Evolutionary conservation across 148 eudicot genomes (phyloP), one percentile per base, ranked within the genome.

Genomic region (Spergularia bocconei): DNA sequence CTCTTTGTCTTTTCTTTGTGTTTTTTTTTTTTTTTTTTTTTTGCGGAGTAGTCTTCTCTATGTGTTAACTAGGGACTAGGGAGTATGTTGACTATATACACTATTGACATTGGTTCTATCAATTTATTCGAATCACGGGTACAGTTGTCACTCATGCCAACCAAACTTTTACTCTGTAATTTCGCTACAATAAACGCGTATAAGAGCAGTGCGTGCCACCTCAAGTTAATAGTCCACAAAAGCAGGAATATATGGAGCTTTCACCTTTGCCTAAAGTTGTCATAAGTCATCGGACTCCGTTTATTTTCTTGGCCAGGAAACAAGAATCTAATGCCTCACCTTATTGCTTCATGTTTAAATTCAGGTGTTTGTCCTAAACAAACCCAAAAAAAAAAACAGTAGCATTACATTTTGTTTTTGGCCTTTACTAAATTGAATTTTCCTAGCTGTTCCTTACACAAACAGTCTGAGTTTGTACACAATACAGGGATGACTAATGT

Each of bases 201-300:
- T 20, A 60, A 71, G 75, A 63, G 33, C 39, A 59, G 25, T 53
- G 19, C 60, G 25, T 53, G 19, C 60, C 41, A 10, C 23, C 11
- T 16, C 57, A 64, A 50, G 65, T 9, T 29, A 73, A n/a, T n/a
- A 67, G 80, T 77, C 80, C 69, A 69, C 36, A 72, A 77, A 77
- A 59, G 83, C 57, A 73, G 41, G 64, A 73, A 78, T 67, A 73
- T 72, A 72, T 66, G 73, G 47, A 73, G 70, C 60, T 38, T 67
- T 77, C 78, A 53, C 64, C 80, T 81, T 81, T 81, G 52, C 54
- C 61, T 72, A 81, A 81, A 77, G 84, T 81, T 69, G 0, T 15
- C 20, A 55, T 39, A 58, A 39, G 57, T 25, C 13, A 38, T 13
- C 14, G 33, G n/a, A 14, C 8, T 50, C 50, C 41, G 2, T 39